Conservation (phyloP, 805 yeast genomes). For the Yarrowia deformans region DNA sequence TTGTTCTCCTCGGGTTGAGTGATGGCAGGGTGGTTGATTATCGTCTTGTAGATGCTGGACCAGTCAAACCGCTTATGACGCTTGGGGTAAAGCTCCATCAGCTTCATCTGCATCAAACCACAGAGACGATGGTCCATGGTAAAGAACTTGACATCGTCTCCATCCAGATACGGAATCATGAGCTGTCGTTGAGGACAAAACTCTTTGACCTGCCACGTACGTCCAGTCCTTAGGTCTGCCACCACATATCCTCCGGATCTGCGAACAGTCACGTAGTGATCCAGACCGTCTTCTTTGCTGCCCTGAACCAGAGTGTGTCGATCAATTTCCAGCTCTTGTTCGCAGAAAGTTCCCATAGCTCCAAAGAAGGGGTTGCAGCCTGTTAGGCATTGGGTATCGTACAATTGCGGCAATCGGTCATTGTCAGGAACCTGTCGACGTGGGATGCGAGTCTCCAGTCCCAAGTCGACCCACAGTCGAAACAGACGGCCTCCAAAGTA, state of each 20-base stretch:
- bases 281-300: neutral
- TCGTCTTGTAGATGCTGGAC: no score
- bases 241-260: neutral
- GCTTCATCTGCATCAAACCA: no score
- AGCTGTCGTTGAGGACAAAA: neutral
- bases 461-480: slow-evolving; percentile 4
- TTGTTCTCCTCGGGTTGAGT: no score
- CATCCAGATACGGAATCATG: neutral
- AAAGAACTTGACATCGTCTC: neutral
- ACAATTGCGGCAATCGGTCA: neutral
- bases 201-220: neutral
- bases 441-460: neutral
- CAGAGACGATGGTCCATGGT: neutral
- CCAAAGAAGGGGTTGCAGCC: neutral
- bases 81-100: no score
- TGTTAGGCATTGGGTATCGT: neutral
- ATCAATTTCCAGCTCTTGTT: neutral
- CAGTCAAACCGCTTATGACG: no score
- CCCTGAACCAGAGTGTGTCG: neutral
- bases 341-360: neutral
- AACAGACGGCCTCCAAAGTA: neutral
- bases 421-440: no score
- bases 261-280: neutral
- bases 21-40: no score
- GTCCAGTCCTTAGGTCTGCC: neutral